Conservation (phyloP, 225 moss, liverwort and hornwort genomes). For the Anthoceros angustus region DNA sequence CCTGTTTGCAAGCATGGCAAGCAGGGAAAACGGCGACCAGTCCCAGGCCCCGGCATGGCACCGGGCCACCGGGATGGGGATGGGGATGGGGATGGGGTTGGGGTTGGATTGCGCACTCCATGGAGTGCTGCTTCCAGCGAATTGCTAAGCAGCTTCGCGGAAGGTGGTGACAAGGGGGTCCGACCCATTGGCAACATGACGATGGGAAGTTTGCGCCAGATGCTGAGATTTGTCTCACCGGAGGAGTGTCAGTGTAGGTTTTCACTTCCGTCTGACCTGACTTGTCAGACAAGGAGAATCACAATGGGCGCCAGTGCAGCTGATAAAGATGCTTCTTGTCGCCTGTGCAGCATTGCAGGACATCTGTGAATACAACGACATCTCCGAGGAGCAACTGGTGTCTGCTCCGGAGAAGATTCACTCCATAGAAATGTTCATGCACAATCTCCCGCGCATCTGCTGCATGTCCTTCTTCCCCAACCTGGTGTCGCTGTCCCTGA, state of each 20-base stretch:
- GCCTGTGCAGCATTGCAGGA: conserved; percentile 72
- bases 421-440: conserved; percentile 87
- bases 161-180: too few relatives aligned
- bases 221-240: conserved; percentile 67
- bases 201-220: conserved; percentile 62
- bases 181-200: too few relatives aligned
- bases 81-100: too few relatives aligned
- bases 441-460: conserved; percentile 85
- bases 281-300: background rate
- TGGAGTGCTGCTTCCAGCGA: too few relatives aligned
- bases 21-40: too few relatives aligned
- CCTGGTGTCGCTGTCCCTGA: conserved; percentile 75
- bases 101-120: too few relatives aligned
- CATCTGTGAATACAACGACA: conserved; percentile 92
- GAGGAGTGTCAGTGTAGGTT: conserved; percentile 83
- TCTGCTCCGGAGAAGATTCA: conserved; percentile 65
- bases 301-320: background rate
- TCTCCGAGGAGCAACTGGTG: conserved; percentile 70
- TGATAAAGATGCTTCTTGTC: background rate
- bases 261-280: background rate
- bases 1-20: too few relatives aligned
- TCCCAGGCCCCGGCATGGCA: too few relatives aligned
- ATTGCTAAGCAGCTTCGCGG: too few relatives aligned
- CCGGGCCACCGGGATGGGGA: too few relatives aligned
- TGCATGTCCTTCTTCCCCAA: conserved; percentile 99